phyloP scores from a whole-genome alignment of 2,329 filamentous ascomycete genomes.

The Cladosporium phlei region DNA sequence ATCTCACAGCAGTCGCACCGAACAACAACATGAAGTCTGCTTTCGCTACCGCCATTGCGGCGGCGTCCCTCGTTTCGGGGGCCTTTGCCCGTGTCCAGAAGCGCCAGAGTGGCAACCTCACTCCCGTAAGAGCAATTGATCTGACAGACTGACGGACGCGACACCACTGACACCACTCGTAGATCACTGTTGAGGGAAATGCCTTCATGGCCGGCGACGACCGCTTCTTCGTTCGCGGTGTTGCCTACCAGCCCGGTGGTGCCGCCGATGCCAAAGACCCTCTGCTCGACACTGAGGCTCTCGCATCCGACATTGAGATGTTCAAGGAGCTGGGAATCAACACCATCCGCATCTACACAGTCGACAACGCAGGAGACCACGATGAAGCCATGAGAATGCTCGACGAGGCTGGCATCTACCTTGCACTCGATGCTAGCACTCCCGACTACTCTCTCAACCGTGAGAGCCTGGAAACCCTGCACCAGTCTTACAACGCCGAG shows the following conservation, averaged over 20 bases:
- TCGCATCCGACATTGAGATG: slow-evolving; percentile 71
- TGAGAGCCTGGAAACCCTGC: slow-evolving; percentile 49
- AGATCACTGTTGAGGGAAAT: slow-evolving; percentile 23
- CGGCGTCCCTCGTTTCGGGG: slow-evolving; percentile 9
- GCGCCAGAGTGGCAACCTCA: slow-evolving; percentile 11
- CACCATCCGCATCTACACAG: slow-evolving; percentile 86
- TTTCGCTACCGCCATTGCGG: slow-evolving; percentile 11
- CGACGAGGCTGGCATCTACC: slow-evolving; percentile 81
- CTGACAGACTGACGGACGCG: background rate
- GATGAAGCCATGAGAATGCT: slow-evolving; percentile 78
- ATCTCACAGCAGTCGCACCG: background rate
- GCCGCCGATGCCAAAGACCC: slow-evolving; percentile 64
- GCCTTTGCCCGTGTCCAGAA: slow-evolving; percentile 9
- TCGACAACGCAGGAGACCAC: slow-evolving; percentile 79
- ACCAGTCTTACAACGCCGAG: slow-evolving; percentile 73
- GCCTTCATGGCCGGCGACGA: slow-evolving; percentile 57
- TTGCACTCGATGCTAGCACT: slow-evolving; percentile 85
- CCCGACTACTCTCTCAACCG: slow-evolving; percentile 85
- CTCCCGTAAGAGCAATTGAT: background rate
- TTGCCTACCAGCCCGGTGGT: slow-evolving; percentile 54
- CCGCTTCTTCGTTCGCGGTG: slow-evolving; percentile 57
- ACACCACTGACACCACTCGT: background rate
- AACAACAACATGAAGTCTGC: slow-evolving; percentile 12
- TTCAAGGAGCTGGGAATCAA: slow-evolving; percentile 85
- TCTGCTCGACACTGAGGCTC: slow-evolving; percentile 63